Evolutionary conservation across 768 basidiomycete genomes (phyloP).

Genomic region (Tephrocybe sp.): DNA sequence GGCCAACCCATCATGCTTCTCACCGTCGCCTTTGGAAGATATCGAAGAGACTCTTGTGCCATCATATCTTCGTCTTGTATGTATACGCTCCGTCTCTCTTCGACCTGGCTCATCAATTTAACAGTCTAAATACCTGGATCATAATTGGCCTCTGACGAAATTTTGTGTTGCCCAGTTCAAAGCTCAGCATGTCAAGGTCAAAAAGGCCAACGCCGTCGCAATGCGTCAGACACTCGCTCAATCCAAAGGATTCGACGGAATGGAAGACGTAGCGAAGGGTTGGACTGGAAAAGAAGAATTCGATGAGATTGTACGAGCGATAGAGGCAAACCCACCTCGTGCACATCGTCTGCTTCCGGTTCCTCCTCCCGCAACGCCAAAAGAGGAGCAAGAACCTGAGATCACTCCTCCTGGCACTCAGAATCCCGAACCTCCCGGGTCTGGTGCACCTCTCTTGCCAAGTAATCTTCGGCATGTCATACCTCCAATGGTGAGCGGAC

Average conservation of each 20-base stretch:
- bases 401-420: conserved; percentile 52
- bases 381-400: conserved; percentile 21
- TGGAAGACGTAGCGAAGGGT: conserved; percentile 47
- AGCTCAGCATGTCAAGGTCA: conserved; percentile 51
- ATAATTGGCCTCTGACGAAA: conserved; percentile 83
- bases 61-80: conserved; percentile 70
- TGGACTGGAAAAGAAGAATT: conserved; percentile 67
- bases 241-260: conserved; percentile 60
- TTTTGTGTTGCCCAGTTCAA: conserved; percentile 86
- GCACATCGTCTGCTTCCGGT: conserved; percentile 28
- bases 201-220: conserved; percentile 57
- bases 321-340: conserved; percentile 43
- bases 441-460: conserved; percentile 49
- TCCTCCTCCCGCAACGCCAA: conserved; percentile 18
- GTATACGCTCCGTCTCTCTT: conserved; percentile 10
- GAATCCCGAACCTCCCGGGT: conserved; percentile 57
- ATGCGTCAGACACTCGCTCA: conserved; percentile 51
- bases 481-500: conserved; percentile 39
- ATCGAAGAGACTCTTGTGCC: conserved; percentile 69
- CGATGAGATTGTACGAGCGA: conserved; percentile 46
- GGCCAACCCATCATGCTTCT: conserved; percentile 88
- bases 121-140: conserved; percentile 72
- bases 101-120: neutral
- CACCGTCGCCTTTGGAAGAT: conserved; percentile 60
- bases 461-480: conserved; percentile 33